Evolutionary conservation across 306 rosid species (phyloP).

Genomic region (Mucuna pruriens): DNA sequence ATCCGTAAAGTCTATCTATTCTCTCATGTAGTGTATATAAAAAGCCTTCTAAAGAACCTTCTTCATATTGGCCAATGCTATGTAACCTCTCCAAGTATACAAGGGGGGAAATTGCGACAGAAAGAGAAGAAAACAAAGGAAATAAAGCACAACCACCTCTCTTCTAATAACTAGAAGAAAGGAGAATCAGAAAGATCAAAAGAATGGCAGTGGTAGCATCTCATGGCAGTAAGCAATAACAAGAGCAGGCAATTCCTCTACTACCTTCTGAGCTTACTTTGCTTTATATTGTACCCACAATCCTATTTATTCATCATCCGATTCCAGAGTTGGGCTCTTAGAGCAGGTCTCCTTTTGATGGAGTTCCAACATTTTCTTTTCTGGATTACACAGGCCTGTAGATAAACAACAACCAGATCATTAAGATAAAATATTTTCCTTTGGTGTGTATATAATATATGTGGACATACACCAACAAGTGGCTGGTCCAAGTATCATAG

Average conservation of each 20-base stretch:
- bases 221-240: conserved; percentile 1
- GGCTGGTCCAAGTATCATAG: too few species aligned
- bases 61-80: conserved; percentile 14
- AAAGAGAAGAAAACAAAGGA: not conserved
- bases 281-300: conserved; percentile 18
- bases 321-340: conserved; percentile 69
- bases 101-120: not conserved
- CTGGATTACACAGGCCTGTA: conserved; percentile 90
- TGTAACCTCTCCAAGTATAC: not conserved
- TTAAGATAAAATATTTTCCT: not conserved
- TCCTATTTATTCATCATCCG: conserved; percentile 62
- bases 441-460: not conserved
- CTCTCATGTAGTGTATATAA: conserved; percentile 16
- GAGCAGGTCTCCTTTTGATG: conserved; percentile 76
- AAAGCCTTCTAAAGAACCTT: conserved; percentile 29
- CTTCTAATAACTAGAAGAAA: conserved; percentile 13
- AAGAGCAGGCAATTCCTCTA: conserved; percentile 24
- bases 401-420: conserved; percentile 33
- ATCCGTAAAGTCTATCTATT: conserved; percentile 35
- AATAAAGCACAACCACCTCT: conserved; percentile 29
- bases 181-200: conserved; percentile 3
- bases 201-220: conserved; percentile 21
- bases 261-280: conserved; percentile 45
- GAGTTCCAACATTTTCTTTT: conserved; percentile 80
- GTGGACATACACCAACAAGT: too few species aligned